Percentiles rank a stretch among this genome's conserved stretches.
Evolutionary conservation across 1,284 basidiomycete genomes (phyloP).

Genomic region (Pholiota adiposa): DNA sequence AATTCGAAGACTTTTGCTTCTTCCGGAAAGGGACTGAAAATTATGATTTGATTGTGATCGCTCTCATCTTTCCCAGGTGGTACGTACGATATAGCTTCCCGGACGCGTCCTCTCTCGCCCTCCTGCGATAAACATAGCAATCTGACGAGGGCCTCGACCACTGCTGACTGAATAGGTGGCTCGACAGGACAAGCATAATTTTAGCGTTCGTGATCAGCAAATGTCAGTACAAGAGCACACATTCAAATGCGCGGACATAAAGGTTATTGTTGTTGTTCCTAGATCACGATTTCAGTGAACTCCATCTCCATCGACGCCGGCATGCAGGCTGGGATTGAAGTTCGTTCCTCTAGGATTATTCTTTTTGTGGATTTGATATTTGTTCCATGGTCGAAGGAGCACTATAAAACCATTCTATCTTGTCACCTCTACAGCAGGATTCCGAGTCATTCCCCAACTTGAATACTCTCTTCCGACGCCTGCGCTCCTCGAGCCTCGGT

Average conservation of each 20-base stretch:
- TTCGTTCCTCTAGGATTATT: background rate
- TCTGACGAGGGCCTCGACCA: background rate
- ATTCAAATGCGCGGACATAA: background rate
- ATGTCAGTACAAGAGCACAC: background rate
- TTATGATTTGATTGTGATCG: background rate
- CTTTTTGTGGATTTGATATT: background rate
- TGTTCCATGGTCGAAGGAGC: background rate
- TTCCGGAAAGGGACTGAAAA: background rate
- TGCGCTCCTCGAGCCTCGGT: background rate
- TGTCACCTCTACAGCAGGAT: background rate
- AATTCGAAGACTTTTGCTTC: background rate
- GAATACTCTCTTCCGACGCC: background rate
- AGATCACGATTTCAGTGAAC: background rate
- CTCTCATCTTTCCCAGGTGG: background rate
- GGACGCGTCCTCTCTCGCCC: background rate
- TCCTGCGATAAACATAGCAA: background rate
- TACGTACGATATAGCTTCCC: background rate
- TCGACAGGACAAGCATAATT: background rate
- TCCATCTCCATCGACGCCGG: background rate
- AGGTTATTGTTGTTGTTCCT: background rate
- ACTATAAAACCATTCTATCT: background rate
- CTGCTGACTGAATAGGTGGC: background rate
- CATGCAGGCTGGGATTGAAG: background rate
- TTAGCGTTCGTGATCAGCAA: background rate
- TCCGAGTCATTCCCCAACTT: background rate